These are phyloP conservation scores for Coelastrella sp. DNA, from an alignment of 139 green algal species.

Conservation along the genomic window DNA sequence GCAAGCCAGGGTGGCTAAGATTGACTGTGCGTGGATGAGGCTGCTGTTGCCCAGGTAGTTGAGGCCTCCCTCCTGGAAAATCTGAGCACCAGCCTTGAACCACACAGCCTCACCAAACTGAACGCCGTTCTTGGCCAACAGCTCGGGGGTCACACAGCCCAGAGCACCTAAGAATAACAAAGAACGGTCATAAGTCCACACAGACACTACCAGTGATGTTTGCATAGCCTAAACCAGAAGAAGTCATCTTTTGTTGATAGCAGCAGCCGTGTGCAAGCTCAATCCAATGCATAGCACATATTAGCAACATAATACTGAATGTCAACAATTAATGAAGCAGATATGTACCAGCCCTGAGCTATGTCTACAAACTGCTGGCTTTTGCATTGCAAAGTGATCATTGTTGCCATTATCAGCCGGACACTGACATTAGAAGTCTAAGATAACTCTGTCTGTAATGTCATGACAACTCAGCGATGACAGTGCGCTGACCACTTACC, in stretches of 20 bases:
- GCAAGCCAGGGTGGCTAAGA: conserved; percentile 84
- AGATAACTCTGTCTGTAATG: neutral
- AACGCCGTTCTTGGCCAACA: conserved; percentile 60
- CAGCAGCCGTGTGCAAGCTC: no score
- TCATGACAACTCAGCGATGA: neutral
- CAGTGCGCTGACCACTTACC: conserved; percentile 30
- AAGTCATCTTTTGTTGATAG: neutral
- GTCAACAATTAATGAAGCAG: no score
- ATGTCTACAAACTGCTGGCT: no score
- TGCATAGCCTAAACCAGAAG: neutral
- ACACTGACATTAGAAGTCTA: neutral
- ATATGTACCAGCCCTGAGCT: no score
- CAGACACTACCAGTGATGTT: neutral
- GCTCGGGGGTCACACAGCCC: conserved; percentile 66
- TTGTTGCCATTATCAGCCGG: no score
- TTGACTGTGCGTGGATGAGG: conserved; percentile 93
- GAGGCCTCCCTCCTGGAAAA: conserved; percentile 79
- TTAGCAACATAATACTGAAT: no score
- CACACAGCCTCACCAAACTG: conserved; percentile 82
- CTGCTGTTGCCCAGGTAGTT: conserved; percentile 83
- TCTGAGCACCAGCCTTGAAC: conserved; percentile 90
- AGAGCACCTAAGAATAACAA: conserved; percentile 57
- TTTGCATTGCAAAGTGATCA: no score
- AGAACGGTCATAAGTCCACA: neutral
- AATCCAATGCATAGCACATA: no score